Conservation (phyloP, 2,329 filamentous ascomycete genomes). For the Colletotrichum viniferum region DNA sequence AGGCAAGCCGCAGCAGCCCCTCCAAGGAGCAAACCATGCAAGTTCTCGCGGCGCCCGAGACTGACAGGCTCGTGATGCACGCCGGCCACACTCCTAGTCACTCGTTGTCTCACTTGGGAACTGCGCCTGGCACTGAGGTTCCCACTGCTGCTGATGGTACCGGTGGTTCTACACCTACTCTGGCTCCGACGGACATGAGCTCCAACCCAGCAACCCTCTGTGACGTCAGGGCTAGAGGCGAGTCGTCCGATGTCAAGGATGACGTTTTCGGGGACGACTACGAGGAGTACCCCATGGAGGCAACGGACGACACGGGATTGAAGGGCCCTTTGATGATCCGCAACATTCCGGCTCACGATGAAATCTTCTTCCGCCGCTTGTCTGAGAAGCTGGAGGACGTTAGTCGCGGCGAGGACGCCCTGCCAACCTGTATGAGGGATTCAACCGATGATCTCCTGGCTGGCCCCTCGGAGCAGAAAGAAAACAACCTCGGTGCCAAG, state of each 20-base stretch:
- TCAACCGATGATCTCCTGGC: constrained; percentile 33
- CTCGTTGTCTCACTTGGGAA: constrained; percentile 56
- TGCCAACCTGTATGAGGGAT: constrained; percentile 46
- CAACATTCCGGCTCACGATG: constrained; percentile 61
- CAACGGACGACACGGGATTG: constrained; percentile 49
- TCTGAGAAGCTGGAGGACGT: constrained; percentile 57
- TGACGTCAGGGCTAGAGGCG: constrained; percentile 8
- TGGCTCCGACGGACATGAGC: constrained; percentile 28
- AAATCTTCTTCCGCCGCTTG: constrained; percentile 55
- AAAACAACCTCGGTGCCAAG: background rate
- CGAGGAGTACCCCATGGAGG: constrained; percentile 37
- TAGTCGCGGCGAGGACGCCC: constrained; percentile 48
- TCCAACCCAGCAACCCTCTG: constrained; percentile 11
- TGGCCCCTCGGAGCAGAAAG: constrained; percentile 7
- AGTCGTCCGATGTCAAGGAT: constrained; percentile 15
- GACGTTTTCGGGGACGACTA: constrained; percentile 12
- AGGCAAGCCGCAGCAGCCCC: constrained; percentile 27
- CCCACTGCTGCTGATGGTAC: constrained; percentile 43
- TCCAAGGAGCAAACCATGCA: constrained; percentile 49
- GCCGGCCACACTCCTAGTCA: constrained; percentile 68
- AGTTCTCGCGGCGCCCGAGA: constrained; percentile 51
- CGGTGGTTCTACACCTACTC: constrained; percentile 38
- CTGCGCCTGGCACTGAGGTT: constrained; percentile 44
- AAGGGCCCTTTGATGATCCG: constrained; percentile 58
- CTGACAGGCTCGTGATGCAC: constrained; percentile 61